Conservation (phyloP, 2,329 filamentous ascomycete genomes). For the Penicillium sp. region DNA sequence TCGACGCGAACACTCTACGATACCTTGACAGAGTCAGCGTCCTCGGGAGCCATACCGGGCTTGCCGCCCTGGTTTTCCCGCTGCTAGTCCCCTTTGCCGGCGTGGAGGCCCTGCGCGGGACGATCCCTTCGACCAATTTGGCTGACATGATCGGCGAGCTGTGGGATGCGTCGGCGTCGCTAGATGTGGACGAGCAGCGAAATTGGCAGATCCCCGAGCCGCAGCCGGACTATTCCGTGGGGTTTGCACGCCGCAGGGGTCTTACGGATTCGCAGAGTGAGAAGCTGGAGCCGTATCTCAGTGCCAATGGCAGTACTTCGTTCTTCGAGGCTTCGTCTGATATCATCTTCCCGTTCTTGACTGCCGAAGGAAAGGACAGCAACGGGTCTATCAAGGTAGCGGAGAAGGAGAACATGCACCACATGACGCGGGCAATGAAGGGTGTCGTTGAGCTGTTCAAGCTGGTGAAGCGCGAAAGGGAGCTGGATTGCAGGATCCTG, state of each 20-base stretch:
- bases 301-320: background rate
- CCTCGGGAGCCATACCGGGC: background rate
- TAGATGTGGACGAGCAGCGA: background rate
- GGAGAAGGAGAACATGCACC: slow-evolving; percentile 7
- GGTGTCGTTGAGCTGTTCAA: slow-evolving; percentile 11
- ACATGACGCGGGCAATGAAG: slow-evolving; percentile 8
- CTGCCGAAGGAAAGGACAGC: background rate
- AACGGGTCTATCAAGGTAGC: background rate
- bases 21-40: background rate
- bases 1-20: background rate
- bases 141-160: background rate
- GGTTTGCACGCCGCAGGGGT: background rate
- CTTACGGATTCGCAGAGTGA: background rate
- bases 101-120: background rate
- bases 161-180: background rate
- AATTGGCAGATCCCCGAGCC: background rate
- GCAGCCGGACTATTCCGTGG: slow-evolving; percentile 11
- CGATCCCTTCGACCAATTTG: background rate
- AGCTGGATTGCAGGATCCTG: slow-evolving; percentile 11
- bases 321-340: background rate
- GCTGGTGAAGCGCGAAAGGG: background rate
- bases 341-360: slow-evolving; percentile 13
- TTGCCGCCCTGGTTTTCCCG: background rate
- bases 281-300: background rate
- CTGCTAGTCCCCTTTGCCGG: background rate